Percentiles rank a stretch among this genome's conserved stretches.
These are phyloP conservation scores for Paspalum notatum DNA, from an alignment of 176 grass and related monocot species.

Conservation along the genomic window DNA sequence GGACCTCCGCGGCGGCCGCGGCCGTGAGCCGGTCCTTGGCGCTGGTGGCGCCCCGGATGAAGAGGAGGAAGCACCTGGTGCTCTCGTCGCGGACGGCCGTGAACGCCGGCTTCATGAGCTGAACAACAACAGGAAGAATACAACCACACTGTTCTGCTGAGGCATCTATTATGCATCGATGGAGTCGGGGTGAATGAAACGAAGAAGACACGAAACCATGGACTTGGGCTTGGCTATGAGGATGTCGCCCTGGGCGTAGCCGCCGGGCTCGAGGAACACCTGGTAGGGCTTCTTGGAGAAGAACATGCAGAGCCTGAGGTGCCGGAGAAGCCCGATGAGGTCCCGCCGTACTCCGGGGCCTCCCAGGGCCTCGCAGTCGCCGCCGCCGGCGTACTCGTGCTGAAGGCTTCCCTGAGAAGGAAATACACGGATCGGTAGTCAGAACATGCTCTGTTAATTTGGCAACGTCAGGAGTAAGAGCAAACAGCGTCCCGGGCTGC, in stretches of 20 bases:
- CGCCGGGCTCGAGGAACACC: conserved; percentile 65
- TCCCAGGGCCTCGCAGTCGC: conserved; percentile 51
- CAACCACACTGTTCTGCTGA: not conserved
- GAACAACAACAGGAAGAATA: too few species aligned
- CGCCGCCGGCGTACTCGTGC: conserved; percentile 56
- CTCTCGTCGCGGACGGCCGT: conserved; percentile 57
- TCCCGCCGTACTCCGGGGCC: conserved; percentile 56
- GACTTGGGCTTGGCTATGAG: conserved; percentile 70
- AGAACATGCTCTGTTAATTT: too few species aligned
- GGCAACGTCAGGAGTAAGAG: too few species aligned
- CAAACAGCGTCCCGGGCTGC: too few species aligned
- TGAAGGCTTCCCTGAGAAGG: conserved; percentile 71
- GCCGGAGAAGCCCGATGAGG: conserved; percentile 62
- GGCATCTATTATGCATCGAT: too few species aligned
- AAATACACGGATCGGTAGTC: too few species aligned
- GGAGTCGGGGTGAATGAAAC: too few species aligned
- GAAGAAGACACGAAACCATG: conserved; percentile 59
- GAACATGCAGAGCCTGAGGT: conserved; percentile 64
- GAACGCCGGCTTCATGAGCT: conserved; percentile 89
- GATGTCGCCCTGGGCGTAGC: conserved; percentile 55
- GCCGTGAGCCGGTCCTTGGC: conserved; percentile 69
- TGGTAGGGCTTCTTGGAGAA: conserved; percentile 82
- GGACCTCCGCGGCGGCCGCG: conserved; percentile 67
- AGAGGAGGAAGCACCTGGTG: conserved; percentile 67
- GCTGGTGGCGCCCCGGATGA: conserved; percentile 73